Percentiles rank a stretch among this genome's conserved stretches.
Conservation (phyloP, 2,329 filamentous ascomycete genomes). For the Scleromitrula shiraiana region DNA sequence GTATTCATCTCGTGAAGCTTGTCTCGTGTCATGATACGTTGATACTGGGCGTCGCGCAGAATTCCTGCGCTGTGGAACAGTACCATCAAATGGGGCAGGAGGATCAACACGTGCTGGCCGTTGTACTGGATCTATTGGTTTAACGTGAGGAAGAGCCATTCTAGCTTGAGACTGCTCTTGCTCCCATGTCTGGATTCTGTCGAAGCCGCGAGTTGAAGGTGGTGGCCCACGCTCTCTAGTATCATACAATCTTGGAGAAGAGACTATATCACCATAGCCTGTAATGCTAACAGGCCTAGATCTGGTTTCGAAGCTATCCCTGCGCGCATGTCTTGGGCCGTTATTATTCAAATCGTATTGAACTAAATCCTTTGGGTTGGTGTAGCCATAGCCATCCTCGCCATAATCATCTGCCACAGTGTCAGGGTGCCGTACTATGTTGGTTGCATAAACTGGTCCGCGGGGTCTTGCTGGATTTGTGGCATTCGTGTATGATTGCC, state of each 20-base stretch:
- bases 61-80: constrained; percentile 29
- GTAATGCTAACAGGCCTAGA: constrained; percentile 25
- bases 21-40: constrained; percentile 24
- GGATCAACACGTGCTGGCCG: constrained; percentile 21
- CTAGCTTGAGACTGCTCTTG: constrained; percentile 30
- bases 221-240: constrained; percentile 45
- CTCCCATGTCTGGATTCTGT: constrained; percentile 53
- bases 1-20: constrained; percentile 23
- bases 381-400: constrained; percentile 55
- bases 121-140: constrained; percentile 25
- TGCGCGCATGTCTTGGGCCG: constrained; percentile 36
- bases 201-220: constrained; percentile 61
- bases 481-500: constrained; percentile 16
- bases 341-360: constrained; percentile 51
- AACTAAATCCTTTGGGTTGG: constrained; percentile 53
- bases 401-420: constrained; percentile 44
- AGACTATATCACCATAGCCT: constrained; percentile 22
- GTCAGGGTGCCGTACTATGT: constrained; percentile 33
- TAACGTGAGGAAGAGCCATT: constrained; percentile 34
- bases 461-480: constrained; percentile 12
- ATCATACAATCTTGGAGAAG: constrained; percentile 31
- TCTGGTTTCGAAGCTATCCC: constrained; percentile 45
- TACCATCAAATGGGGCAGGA: constrained; percentile 16
- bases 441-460: constrained; percentile 16
- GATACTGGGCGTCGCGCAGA: constrained; percentile 24